phyloP scores from a whole-genome alignment of 805 yeast species.

The Candida xyloterini region DNA sequence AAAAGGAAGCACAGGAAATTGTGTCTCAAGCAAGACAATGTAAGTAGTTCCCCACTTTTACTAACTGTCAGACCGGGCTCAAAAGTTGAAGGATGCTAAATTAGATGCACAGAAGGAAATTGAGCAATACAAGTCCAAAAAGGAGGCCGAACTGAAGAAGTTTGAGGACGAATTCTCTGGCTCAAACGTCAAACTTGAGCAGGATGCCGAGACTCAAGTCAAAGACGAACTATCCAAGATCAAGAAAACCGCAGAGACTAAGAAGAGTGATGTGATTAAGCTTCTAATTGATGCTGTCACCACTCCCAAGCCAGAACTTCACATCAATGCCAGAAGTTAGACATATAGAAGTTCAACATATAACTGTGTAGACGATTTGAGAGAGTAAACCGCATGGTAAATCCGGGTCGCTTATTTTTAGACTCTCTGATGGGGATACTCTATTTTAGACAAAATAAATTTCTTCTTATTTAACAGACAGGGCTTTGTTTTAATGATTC shows the following conservation, averaged over 20 bases:
- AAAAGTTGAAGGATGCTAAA: conserved; percentile 89
- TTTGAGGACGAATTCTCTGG: conserved; percentile 73
- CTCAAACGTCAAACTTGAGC: conserved; percentile 70
- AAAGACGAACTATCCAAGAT: conserved; percentile 67
- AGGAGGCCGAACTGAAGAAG: conserved; percentile 76
- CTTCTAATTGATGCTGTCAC: conserved; percentile 77
- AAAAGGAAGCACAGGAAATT: conserved; percentile 94
- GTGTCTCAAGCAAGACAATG: conserved; percentile 90
- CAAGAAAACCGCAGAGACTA: conserved; percentile 57
- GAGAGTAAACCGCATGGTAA: no score
- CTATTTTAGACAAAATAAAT: neutral
- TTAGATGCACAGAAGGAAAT: conserved; percentile 89
- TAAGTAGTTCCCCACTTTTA: conserved; percentile 34
- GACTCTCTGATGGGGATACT: no score
- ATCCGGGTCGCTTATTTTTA: no score
- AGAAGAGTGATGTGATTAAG: conserved; percentile 66
- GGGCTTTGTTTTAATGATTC: conserved; percentile 14
- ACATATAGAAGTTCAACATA: no score
- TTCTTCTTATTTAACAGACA: no score
- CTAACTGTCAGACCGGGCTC: conserved; percentile 58
- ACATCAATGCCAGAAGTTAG: conserved; percentile 47
- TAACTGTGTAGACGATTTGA: no score
- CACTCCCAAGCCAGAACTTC: conserved; percentile 78
- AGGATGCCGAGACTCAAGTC: conserved; percentile 74
- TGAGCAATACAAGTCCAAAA: conserved; percentile 76